These are phyloP conservation scores for Boletus calvinii DNA, from an alignment of 1,284 basidiomycete genomes.

Conservation along the genomic window DNA sequence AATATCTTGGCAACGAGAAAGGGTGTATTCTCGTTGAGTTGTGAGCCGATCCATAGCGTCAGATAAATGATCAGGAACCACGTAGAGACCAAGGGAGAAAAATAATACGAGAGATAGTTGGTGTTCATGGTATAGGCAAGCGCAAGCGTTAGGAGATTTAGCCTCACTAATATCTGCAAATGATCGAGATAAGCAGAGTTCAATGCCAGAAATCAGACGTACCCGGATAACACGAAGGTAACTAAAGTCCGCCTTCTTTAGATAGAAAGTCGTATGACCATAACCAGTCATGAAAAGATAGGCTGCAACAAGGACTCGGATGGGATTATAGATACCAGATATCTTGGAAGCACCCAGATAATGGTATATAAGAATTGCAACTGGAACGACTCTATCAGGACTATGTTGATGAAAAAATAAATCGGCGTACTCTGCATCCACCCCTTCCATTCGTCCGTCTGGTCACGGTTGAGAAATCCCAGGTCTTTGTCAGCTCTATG, in stretches of 20 bases:
- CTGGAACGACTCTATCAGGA: slow-evolving; percentile 38
- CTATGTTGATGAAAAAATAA: slow-evolving; percentile 1
- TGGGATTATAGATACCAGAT: slow-evolving; percentile 87
- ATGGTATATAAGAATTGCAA: slow-evolving; percentile 87
- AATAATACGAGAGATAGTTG: slow-evolving; percentile 87
- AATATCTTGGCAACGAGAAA: slow-evolving; percentile 74
- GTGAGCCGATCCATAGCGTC: slow-evolving; percentile 71
- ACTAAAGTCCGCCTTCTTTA: slow-evolving; percentile 84
- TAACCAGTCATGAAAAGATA: slow-evolving; percentile 85
- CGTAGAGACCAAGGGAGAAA: slow-evolving; percentile 77
- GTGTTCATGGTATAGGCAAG: slow-evolving; percentile 90
- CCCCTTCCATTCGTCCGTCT: slow-evolving; percentile 94
- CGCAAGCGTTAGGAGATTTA: slow-evolving; percentile 80
- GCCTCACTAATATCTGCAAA: slow-evolving; percentile 68
- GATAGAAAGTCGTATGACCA: slow-evolving; percentile 74
- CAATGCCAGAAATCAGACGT: slow-evolving; percentile 13
- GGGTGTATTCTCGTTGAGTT: slow-evolving; percentile 67
- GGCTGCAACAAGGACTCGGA: slow-evolving; percentile 82
- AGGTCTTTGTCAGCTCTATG: slow-evolving; percentile 76
- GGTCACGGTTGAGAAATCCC: slow-evolving; percentile 85
- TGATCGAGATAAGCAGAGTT: slow-evolving; percentile 5
- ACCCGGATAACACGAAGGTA: slow-evolving; percentile 73
- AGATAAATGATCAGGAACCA: slow-evolving; percentile 86
- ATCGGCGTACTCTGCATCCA: slow-evolving; percentile 85
- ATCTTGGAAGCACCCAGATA: slow-evolving; percentile 85